These are phyloP conservation scores for Lineolata rhizophorae DNA, from an alignment of 495 filamentous ascomycete species.

Conservation along the genomic window DNA sequence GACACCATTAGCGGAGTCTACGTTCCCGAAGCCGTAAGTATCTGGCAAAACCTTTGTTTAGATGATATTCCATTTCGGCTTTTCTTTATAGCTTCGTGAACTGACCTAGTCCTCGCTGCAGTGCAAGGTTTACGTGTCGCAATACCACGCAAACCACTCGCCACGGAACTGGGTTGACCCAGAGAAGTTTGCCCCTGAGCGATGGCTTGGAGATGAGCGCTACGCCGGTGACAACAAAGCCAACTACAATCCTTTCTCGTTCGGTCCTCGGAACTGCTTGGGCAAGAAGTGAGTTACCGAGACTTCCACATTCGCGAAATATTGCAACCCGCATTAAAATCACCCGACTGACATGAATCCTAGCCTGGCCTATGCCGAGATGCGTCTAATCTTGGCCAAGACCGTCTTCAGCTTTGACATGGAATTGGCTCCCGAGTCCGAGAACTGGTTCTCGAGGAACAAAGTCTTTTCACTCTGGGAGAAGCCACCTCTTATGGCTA, in stretches of 20 bases:
- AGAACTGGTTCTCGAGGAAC: conserved; percentile 21
- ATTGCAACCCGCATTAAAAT: too few relatives aligned
- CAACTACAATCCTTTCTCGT: conserved; percentile 10
- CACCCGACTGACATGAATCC: too few relatives aligned
- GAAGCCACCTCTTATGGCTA: conserved; percentile 19
- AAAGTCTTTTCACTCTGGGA: conserved; percentile 19
- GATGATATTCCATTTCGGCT: background rate
- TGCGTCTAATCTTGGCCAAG: conserved; percentile 12
- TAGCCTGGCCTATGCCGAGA: conserved; percentile 13
- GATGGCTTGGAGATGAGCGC: conserved; percentile 18
- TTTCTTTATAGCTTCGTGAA: background rate
- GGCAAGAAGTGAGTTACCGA: conserved; percentile 11
- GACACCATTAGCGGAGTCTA: conserved; percentile 9
- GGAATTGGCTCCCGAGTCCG: conserved; percentile 6
- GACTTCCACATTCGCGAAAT: too few relatives aligned
- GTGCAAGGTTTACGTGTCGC: conserved; percentile 20
- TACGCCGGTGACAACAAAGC: conserved; percentile 11
- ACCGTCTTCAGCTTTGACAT: conserved; percentile 14
- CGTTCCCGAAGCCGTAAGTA: conserved; percentile 17
- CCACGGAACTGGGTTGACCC: conserved; percentile 20
- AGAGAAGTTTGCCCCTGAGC: conserved; percentile 22
- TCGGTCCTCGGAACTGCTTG: conserved; percentile 12
- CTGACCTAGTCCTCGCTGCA: conserved; percentile 2
- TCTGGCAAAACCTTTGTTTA: too few relatives aligned
- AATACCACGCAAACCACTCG: conserved; percentile 20